A percentile compares a stretch with the other conserved stretches of the same genome.
Evolutionary conservation across 2,329 filamentous ascomycete species (phyloP).

Genomic region (Pseudogymnoascus destructans): DNA sequence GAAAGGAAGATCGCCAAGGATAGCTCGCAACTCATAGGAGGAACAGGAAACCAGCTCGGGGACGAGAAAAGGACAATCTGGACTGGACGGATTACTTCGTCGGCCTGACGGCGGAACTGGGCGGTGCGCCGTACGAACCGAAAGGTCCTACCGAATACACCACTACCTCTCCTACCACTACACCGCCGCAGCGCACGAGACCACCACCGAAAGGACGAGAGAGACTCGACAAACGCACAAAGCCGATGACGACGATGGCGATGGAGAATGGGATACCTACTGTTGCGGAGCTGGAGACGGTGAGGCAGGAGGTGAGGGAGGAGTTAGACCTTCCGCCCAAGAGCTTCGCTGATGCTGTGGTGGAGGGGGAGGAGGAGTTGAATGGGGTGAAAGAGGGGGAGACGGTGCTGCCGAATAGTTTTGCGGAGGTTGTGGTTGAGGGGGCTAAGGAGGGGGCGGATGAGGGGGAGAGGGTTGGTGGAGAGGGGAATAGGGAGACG

Average conservation of each 20-base stretch:
- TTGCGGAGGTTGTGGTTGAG: conserved; percentile 25
- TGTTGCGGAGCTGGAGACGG: background rate
- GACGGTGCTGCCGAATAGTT: conserved; percentile 28
- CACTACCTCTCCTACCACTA: background rate
- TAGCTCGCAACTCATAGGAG: background rate
- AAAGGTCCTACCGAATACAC: background rate
- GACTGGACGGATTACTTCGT: background rate
- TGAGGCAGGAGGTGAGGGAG: background rate
- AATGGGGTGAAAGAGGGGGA: background rate
- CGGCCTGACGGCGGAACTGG: background rate
- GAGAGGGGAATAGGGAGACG: background rate
- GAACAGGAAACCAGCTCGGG: background rate
- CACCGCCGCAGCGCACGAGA: too few relatives aligned
- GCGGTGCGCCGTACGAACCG: background rate
- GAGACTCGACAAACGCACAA: too few relatives aligned
- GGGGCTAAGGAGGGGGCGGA: background rate
- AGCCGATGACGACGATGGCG: background rate
- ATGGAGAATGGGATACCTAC: background rate
- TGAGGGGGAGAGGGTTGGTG: background rate
- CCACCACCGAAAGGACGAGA: too few relatives aligned
- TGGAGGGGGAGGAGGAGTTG: background rate
- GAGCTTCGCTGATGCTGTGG: background rate
- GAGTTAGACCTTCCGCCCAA: background rate
- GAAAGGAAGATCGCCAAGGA: too few relatives aligned
- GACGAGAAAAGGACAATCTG: background rate